Evolutionary conservation across 345 rosid species (phyloP), one percentile per base, ranked within the genome.

Genomic region (Physaria fendleri): DNA sequence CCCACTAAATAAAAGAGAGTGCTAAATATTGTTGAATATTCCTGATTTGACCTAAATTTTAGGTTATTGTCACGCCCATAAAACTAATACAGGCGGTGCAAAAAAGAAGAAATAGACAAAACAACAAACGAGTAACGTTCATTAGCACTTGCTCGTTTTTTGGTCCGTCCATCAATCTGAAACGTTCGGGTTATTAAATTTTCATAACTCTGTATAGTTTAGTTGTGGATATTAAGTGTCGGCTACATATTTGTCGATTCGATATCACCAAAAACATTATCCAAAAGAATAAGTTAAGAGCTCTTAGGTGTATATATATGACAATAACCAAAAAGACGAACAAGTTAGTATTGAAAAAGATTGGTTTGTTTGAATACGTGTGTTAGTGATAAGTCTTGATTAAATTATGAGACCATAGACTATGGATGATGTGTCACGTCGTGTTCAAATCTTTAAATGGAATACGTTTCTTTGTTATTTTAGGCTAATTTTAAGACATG

Each of bases 21-120:
- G 56, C 8, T 23, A 20, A 66, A 22, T 39, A 56, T 15, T 3
- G 57, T 48, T 66, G 65, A 49, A 49, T 66, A 58, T 58, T 40
- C 59, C 35, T 4, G 28, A 66, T 40, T 40, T 49, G 58, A 48
- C 65, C 20, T 1, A 30, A n/a, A 6, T 56, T n/a, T n/a, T 20
- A 46, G 63, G 57, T 41, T 40, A 51, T 21, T 30, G 42, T 41
- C 58, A 30, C 34, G 42, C 33, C 33, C 52, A 41, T 24, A 5
- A 2, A 41, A 39, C 30, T 34, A 20, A 48, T 21, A 55, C 4
- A 24, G 29, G n/a, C n/a, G 51, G 64, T 39, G 21, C n/a, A 54
- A 39, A 38, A 56, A 57, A 38, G 58, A 30, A 22, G 16, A 49
- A 11, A 56, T 38, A 14, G 50, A 29, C 57, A 21, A 1, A 21